A percentile compares a stretch with the other conserved stretches of the same genome.
These are phyloP conservation scores for thale cress (Arabidopsis thaliana) DNA, from an alignment of 345 rosid species.

Conservation along the genomic window TAIR10.1 NC_003074.8:4948501-4949000, in stretches of 20 bases:
- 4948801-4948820: conserved; percentile 86
- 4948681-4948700: conserved; percentile 42
- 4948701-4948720: conserved; percentile 48
- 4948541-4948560: conserved; percentile 62
- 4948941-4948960: conserved; percentile 32
- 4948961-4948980: conserved; percentile 42
- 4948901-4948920: conserved; percentile 45
- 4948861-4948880: conserved; percentile 74
- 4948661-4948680: conserved; percentile 53
- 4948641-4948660: conserved; percentile 51
- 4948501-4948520: conserved; percentile 80
- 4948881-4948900: conserved; percentile 57
- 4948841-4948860: conserved; percentile 83
- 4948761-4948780: conserved; percentile 67
- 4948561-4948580: conserved; percentile 53
- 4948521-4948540: conserved; percentile 71
- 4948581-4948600: conserved; percentile 51
- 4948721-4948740: conserved; percentile 43
- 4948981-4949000: conserved; percentile 42
- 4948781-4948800: conserved; percentile 67
- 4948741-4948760: conserved; percentile 55
- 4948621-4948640: conserved; percentile 58
- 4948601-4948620: conserved; percentile 61
- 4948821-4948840: conserved; percentile 78
- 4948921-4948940: conserved; percentile 23